Evolutionary conservation across 225 moss, liverwort and hornwort genomes (phyloP).

Genomic region (Ulota crispa): DNA sequence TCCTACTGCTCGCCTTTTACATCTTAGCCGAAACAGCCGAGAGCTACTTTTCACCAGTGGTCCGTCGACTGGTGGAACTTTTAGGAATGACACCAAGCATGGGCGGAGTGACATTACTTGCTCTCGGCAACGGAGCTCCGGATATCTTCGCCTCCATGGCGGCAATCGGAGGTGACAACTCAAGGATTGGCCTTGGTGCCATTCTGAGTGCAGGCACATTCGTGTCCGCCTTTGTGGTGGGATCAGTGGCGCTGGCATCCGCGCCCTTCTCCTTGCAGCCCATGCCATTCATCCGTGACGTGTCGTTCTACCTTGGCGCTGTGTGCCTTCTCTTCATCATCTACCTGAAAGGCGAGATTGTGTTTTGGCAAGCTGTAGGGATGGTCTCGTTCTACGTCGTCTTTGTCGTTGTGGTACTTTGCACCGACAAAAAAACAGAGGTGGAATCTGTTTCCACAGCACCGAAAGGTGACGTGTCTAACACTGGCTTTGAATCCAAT

Average conservation of each 20-base stretch:
- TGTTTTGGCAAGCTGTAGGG: constrained; percentile 60
- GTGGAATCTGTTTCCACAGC: constrained; percentile 7
- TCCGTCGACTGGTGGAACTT: constrained; percentile 51
- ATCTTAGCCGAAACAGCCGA: constrained; percentile 64
- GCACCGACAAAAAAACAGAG: constrained; percentile 41
- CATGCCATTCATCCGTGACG: constrained; percentile 57
- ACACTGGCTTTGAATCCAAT: constrained; percentile 1
- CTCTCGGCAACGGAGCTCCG: constrained; percentile 65
- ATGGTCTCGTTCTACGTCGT: constrained; percentile 57
- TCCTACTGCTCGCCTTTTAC: constrained; percentile 53
- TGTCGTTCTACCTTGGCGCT: constrained; percentile 50
- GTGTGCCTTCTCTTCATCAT: constrained; percentile 53
- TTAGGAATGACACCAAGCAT: constrained; percentile 63
- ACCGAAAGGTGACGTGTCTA: constrained; percentile 9
- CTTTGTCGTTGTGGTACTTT: constrained; percentile 57
- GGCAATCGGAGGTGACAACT: constrained; percentile 60
- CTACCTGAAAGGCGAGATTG: constrained; percentile 52
- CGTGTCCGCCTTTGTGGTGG: constrained; percentile 66
- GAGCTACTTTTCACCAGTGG: constrained; percentile 61
- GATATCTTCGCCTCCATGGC: constrained; percentile 67
- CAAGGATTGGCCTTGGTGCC: constrained; percentile 58
- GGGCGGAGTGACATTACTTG: constrained; percentile 59
- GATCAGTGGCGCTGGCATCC: constrained; percentile 59
- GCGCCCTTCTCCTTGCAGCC: constrained; percentile 57
- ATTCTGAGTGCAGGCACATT: constrained; percentile 67